phyloP scores from a whole-genome alignment of 306 rosid genomes.

The Ceratonia siliqua region DNA sequence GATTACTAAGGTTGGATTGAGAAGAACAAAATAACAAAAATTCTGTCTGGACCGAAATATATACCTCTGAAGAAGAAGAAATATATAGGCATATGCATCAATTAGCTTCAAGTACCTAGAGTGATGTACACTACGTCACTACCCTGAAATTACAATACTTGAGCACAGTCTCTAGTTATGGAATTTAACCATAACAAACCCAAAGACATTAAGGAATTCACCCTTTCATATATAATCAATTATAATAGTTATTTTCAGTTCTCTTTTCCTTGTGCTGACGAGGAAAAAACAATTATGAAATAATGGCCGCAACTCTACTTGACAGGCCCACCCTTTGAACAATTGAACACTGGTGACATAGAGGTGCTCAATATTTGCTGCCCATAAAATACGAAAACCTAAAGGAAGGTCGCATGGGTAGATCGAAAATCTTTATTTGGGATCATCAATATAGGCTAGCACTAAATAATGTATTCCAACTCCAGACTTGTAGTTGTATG shows the following conservation, averaged over 20 bases:
- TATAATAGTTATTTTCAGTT: not conserved
- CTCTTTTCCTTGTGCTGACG: not conserved
- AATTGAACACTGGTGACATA: not conserved
- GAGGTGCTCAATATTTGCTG: not conserved
- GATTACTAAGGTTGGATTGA: not conserved
- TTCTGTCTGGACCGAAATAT: not conserved
- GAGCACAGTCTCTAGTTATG: not conserved
- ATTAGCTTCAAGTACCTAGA: not conserved
- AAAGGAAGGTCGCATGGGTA: constrained; percentile 83
- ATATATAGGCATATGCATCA: not conserved
- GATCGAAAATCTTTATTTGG: constrained; percentile 85
- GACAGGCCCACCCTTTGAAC: not conserved
- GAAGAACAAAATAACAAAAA: constrained; percentile 4
- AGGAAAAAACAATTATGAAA: not conserved
- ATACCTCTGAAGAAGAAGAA: not conserved
- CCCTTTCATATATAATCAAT: not conserved
- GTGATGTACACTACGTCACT: not conserved
- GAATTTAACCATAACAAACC: not conserved
- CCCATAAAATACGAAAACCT: constrained; percentile 6
- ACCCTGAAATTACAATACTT: not conserved
- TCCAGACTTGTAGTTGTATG: not conserved
- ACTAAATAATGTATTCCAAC: not conserved
- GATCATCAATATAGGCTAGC: constrained; percentile 27
- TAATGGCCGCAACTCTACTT: not conserved
- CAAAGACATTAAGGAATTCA: not conserved